Evolutionary conservation across 164 flowering plant species (phyloP).

Genomic region (Malania oleifera): DNA sequence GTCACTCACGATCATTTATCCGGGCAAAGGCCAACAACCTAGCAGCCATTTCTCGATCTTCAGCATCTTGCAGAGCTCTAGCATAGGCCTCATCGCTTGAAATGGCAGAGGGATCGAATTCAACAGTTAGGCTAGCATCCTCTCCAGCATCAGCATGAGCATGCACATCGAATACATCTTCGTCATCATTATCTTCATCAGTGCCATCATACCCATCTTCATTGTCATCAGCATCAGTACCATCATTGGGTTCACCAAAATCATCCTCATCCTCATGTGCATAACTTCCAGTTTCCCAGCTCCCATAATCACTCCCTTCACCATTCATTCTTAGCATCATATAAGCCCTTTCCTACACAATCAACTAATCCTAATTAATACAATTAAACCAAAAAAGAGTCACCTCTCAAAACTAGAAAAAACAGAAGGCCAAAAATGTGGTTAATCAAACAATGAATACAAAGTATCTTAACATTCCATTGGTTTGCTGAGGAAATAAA

Average conservation of each 20-base stretch:
- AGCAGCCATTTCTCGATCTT: conserved; percentile 61
- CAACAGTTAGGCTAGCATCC: conserved; percentile 24
- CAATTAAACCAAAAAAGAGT: not conserved
- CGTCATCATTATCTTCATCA: conserved; percentile 26
- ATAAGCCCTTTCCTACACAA: conserved; percentile 73
- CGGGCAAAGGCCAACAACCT: conserved; percentile 49
- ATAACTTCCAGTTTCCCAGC: conserved; percentile 65
- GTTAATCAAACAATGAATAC: not conserved
- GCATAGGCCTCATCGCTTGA: conserved; percentile 85
- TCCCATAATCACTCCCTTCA: conserved; percentile 61
- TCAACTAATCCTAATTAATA: not conserved
- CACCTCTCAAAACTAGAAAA: not conserved
- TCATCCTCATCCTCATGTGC: conserved; percentile 30
- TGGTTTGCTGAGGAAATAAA: not conserved
- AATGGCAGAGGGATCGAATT: conserved; percentile 48
- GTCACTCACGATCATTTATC: conserved; percentile 43
- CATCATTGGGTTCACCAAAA: conserved; percentile 16
- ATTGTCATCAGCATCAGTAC: conserved; percentile 22
- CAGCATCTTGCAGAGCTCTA: conserved; percentile 69
- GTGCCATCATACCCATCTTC: conserved; percentile 20
- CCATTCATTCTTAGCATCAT: conserved; percentile 72
- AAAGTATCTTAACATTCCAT: not conserved
- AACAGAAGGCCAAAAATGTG: not conserved
- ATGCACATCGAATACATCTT: conserved; percentile 69
- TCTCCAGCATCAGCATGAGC: conserved; percentile 34